A percentile compares a stretch with the other conserved stretches of the same genome.
phyloP scores from a whole-genome alignment of 768 basidiomycete species.

The Grammothele lineata region DNA sequence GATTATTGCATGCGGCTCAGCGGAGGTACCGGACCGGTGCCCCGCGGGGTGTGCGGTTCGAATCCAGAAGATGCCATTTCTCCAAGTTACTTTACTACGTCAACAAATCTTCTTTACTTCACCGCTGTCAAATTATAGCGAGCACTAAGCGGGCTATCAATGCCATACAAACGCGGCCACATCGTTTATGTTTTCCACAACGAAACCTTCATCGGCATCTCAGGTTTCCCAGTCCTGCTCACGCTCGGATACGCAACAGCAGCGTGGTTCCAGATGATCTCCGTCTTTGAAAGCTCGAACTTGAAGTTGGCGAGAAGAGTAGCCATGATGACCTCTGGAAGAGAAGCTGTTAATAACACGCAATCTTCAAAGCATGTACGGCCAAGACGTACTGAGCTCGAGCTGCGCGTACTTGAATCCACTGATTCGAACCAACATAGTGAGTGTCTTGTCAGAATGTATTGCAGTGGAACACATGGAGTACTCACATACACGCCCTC shows the following conservation, averaged over 20 bases:
- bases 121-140: too few species aligned
- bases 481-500: slow-evolving; percentile 32
- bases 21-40: too few species aligned
- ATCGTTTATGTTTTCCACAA: too few species aligned
- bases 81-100: too few species aligned
- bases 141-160: too few species aligned
- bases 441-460: background rate
- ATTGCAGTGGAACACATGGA: too few species aligned
- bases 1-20: too few species aligned
- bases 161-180: too few species aligned
- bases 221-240: background rate
- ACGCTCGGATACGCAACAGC: slow-evolving; percentile 3
- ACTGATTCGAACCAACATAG: background rate
- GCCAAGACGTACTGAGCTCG: slow-evolving; percentile 24
- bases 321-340: slow-evolving; percentile 10
- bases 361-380: too few species aligned
- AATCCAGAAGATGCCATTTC: too few species aligned
- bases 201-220: slow-evolving; percentile 3
- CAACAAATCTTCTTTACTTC: too few species aligned
- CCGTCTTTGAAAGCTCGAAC: slow-evolving; percentile 7
- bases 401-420: slow-evolving; percentile 9
- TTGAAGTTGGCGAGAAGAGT: slow-evolving; percentile 7
- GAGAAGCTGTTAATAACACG: background rate
- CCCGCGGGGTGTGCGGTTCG: too few species aligned
- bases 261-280: slow-evolving; percentile 14